Evolutionary conservation across 1,284 basidiomycete genomes (phyloP).

Genomic region (Omphalotus olearius): DNA sequence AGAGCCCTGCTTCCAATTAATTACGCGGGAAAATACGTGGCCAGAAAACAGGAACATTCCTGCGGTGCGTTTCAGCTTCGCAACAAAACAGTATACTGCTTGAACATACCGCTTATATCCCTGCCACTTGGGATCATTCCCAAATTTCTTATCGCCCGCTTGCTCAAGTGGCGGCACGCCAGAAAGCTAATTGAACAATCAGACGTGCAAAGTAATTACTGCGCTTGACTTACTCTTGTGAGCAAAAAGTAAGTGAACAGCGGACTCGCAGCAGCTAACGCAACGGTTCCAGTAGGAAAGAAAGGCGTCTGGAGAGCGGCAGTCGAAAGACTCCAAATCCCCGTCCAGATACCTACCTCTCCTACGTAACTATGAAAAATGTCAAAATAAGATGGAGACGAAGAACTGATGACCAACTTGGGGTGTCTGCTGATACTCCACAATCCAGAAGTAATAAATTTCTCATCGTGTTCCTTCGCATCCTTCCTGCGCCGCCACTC

Average conservation of each 20-base stretch:
- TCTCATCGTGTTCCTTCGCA: slow-evolving; percentile 68
- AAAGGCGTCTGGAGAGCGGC: slow-evolving; percentile 42
- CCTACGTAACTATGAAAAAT: slow-evolving; percentile 58
- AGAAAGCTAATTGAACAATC: slow-evolving; percentile 38
- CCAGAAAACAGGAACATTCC: slow-evolving; percentile 22
- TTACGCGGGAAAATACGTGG: slow-evolving; percentile 13
- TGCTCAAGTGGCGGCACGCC: slow-evolving; percentile 72
- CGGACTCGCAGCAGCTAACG: slow-evolving; percentile 56
- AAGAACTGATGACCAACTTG: slow-evolving; percentile 46
- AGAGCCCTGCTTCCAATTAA: background rate
- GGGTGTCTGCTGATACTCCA: slow-evolving; percentile 76
- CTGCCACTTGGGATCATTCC: slow-evolving; percentile 59
- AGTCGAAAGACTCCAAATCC: slow-evolving; percentile 61
- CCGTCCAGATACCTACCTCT: slow-evolving; percentile 72
- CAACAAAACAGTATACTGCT: background rate
- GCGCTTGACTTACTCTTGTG: slow-evolving; percentile 30
- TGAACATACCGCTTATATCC: slow-evolving; percentile 59
- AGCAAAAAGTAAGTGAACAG: slow-evolving; percentile 54
- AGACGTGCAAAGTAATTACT: slow-evolving; percentile 15
- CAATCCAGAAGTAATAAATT: slow-evolving; percentile 69
- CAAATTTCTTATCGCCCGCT: slow-evolving; percentile 63
- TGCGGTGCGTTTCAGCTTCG: slow-evolving; percentile 9
- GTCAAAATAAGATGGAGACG: background rate
- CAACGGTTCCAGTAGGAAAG: slow-evolving; percentile 41
- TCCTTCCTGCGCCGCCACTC: slow-evolving; percentile 62